These are phyloP conservation scores for Brettanomyces naardenensis DNA, from an alignment of 805 yeast genomes.

Conservation along the genomic window DNA sequence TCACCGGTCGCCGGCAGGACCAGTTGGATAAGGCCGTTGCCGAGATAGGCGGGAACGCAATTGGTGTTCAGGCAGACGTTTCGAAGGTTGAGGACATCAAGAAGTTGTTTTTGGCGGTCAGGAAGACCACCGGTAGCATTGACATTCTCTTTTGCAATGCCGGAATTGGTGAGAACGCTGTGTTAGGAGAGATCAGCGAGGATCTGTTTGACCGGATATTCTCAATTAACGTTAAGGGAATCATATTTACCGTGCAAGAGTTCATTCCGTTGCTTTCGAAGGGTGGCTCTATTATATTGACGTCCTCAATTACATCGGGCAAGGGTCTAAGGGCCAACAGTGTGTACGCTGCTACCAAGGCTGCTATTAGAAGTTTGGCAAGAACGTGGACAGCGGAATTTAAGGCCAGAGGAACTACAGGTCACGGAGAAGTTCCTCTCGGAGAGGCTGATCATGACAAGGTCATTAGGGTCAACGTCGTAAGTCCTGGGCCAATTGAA, in stretches of 20 bases:
- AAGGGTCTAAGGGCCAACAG: not conserved
- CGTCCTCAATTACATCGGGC: not conserved
- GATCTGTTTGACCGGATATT: not conserved
- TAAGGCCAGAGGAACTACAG: not conserved
- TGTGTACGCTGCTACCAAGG: not conserved
- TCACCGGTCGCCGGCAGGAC: constrained; percentile 2
- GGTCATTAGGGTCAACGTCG: not conserved
- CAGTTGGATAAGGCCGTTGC: not conserved
- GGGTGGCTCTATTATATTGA: not conserved
- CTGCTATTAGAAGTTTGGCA: not conserved
- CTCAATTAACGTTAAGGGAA: not conserved
- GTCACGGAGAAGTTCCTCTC: too few species aligned
- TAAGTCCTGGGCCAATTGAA: not conserved
- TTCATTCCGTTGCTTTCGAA: not conserved
- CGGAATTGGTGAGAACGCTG: not conserved
- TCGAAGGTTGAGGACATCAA: constrained; percentile 7
- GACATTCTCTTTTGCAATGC: constrained; percentile 9
- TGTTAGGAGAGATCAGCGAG: not conserved
- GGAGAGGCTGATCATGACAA: too few species aligned
- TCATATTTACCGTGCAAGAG: not conserved
- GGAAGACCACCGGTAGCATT: constrained; percentile 7
- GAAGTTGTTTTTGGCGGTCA: constrained; percentile 3
- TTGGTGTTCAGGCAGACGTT: constrained; percentile 7
- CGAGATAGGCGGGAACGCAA: constrained; percentile 1
- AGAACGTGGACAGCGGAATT: not conserved